Evolutionary conservation across 2,329 filamentous ascomycete genomes (phyloP).

Genomic region (Aspergillus neotritici): DNA sequence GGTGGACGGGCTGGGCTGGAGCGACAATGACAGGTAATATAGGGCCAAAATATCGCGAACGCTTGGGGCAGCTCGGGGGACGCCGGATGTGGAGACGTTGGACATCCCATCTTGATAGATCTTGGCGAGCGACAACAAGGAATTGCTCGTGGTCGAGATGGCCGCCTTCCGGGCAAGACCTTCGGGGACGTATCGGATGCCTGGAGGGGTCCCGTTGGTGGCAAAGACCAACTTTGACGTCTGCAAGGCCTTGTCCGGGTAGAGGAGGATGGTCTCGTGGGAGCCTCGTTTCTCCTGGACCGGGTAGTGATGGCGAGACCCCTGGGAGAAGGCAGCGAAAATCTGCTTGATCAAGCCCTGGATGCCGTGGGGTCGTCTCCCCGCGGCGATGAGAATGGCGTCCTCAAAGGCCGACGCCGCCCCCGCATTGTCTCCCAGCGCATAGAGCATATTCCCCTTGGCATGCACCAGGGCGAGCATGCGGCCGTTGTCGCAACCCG

Average conservation of each 20-base stretch:
- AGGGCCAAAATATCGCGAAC: conserved; percentile 89
- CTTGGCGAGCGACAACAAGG: conserved; percentile 86
- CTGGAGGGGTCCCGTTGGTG: conserved; percentile 68
- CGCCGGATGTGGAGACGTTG: conserved; percentile 55
- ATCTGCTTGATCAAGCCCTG: conserved; percentile 73
- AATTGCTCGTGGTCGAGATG: conserved; percentile 91
- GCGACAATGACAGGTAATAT: conserved; percentile 89
- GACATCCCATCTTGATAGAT: conserved; percentile 97
- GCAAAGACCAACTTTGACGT: conserved; percentile 81
- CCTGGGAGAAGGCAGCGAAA: conserved; percentile 60
- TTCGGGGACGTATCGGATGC: conserved; percentile 65
- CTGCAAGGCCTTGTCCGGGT: conserved; percentile 74
- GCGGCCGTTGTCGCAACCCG: conserved; percentile 82
- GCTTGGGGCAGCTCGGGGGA: conserved; percentile 60
- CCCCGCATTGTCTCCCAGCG: conserved; percentile 70
- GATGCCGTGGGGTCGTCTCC: conserved; percentile 64
- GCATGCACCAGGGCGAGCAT: conserved; percentile 92
- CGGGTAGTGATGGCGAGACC: conserved; percentile 36
- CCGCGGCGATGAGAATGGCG: conserved; percentile 81
- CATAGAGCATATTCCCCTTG: conserved; percentile 97
- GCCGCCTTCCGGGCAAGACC: conserved; percentile 70
- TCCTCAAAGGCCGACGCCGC: conserved; percentile 92
- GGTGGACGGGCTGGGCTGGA: conserved; percentile 94
- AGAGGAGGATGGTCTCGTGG: conserved; percentile 66
- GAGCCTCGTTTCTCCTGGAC: conserved; percentile 28